Evolutionary conservation across 495 filamentous ascomycete species (phyloP).

Genomic region (Xylaria longipes): DNA sequence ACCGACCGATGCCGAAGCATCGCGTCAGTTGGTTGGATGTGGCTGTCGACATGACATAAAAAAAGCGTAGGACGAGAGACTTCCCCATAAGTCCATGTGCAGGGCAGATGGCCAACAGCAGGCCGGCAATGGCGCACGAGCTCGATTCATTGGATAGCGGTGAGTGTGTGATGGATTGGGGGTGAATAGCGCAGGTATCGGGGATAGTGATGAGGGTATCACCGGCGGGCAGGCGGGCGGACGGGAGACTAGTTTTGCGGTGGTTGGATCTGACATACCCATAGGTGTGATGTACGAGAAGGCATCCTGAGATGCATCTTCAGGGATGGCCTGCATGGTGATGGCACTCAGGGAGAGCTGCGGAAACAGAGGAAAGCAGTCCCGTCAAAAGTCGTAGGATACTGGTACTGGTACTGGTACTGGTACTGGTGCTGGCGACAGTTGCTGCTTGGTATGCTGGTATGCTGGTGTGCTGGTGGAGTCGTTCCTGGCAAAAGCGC

Average conservation of each 20-base stretch:
- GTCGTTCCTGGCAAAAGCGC: slow-evolving; percentile 4
- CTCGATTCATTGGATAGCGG: slow-evolving; percentile 52
- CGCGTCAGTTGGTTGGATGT: slow-evolving; percentile 20
- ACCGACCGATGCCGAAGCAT: slow-evolving; percentile 6
- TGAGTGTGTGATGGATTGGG: slow-evolving; percentile 28
- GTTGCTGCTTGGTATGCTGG: background rate
- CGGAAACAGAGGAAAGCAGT: background rate
- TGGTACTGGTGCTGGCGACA: background rate
- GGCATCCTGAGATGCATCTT: slow-evolving; percentile 35
- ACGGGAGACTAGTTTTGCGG: background rate
- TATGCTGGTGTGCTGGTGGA: background rate
- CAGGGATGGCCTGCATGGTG: slow-evolving; percentile 53
- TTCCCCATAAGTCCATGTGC: slow-evolving; percentile 40
- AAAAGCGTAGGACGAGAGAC: slow-evolving; percentile 26
- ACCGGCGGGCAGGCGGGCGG: slow-evolving; percentile 1
- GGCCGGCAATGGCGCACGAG: slow-evolving; percentile 48
- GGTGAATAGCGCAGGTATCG: slow-evolving; percentile 28
- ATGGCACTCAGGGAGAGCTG: slow-evolving; percentile 33
- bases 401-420: background rate
- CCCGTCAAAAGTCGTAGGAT: background rate
- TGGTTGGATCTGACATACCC: slow-evolving; percentile 47
- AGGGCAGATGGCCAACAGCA: slow-evolving; percentile 47
- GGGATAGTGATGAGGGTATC: slow-evolving; percentile 32
- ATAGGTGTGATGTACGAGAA: slow-evolving; percentile 57
- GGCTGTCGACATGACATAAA: slow-evolving; percentile 4